These are phyloP conservation scores for Scutellaria minor DNA, from an alignment of 257 asterid species.

Conservation along the genomic window DNA sequence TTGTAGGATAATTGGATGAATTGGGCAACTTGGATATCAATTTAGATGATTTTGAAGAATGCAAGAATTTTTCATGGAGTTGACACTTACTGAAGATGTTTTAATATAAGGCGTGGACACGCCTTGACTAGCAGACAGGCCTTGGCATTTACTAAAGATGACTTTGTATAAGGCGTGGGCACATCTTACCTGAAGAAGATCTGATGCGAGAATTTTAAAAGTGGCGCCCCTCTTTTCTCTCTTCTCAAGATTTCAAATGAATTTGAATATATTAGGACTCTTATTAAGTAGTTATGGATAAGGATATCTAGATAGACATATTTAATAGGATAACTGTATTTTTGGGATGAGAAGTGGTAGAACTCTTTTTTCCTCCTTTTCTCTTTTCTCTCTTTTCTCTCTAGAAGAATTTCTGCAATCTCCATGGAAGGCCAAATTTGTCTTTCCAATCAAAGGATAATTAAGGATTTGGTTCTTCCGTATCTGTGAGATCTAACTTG, in stretches of 20 bases:
- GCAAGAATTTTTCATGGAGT: not conserved
- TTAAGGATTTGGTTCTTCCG: not conserved
- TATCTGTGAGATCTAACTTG: not conserved
- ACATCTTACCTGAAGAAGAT: not conserved
- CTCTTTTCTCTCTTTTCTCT: not conserved
- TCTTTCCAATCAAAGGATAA: not conserved
- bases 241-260: not conserved
- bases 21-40: too few species aligned
- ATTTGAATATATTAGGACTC: not conserved
- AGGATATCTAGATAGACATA: not conserved
- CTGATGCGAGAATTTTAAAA: not conserved
- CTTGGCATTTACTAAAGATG: too few species aligned
- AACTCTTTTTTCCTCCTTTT: not conserved
- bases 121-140: not conserved
- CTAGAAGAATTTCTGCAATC: too few species aligned
- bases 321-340: not conserved
- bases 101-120: not conserved
- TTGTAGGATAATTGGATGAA: too few species aligned
- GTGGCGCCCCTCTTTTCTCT: not conserved
- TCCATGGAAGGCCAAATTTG: not conserved
- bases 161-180: not conserved
- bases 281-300: not conserved
- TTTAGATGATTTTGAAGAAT: too few species aligned
- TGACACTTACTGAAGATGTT: not conserved
- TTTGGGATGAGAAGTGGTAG: not conserved